Base-by-base conservation (phyloP, 257 asterid species). In the Petunia axillaris region DNA sequence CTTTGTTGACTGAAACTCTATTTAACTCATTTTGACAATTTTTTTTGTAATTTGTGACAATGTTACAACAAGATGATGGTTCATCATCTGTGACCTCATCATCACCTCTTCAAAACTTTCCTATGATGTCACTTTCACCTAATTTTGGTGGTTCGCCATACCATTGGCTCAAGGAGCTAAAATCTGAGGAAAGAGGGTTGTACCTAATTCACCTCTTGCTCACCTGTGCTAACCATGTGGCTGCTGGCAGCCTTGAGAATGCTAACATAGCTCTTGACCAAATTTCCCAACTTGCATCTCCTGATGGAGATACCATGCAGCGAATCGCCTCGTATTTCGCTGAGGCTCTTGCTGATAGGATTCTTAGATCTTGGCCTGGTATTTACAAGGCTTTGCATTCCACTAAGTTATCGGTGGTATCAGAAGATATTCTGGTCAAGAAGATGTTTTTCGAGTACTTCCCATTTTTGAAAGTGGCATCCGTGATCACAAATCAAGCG, bases 291-390 rank as follows among this genome's bases (percentile, higher is more conserved):
- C 96, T 95, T 2, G 94, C 99, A 37, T 91, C 95, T 5, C 94
- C 97, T 5, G 88, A 89, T 35, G 98, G 99, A 48, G 97, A 95
- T 74, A 93, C 99, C 4, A 93, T 95, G 98, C 99, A 95, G 83
- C 87, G 98, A 73, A 91, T 95, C 39, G 97, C 99, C 38, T 87
- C 98, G 0, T 95, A 93, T 75, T 95, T 93, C 41, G 91, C 98
- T 0, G 96, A 92, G 84, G 94, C 98, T 7, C 85, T 95, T 9
- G 99, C 97, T 37, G 95, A 95, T 78, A 87, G 97, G 87, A 86
- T 92, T 82, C 93, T 95, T 39, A 86, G 92, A 66, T 76, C 90
- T 43, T 95, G 99, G 99, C 93, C 97, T 3, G 99, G 99, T 1
- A 85, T 95, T 36, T 91, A 95, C 1, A 93, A 90, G 81, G 99